Conservation (phyloP, 768 basidiomycete genomes). For the Lentinus tigrinus region DNA sequence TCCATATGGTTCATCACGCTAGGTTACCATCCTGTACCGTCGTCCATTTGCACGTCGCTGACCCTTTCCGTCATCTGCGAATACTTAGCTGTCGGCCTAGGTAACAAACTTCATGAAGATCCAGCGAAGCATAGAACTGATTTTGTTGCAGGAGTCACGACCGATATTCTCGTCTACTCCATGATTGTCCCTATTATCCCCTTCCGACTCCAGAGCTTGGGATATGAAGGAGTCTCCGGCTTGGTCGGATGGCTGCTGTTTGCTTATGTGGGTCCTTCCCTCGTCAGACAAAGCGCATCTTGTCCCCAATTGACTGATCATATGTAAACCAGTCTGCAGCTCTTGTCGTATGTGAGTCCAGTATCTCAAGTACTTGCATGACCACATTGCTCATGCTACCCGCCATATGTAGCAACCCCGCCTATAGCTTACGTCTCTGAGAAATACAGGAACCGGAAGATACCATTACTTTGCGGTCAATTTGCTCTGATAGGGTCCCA, state of each 20-base stretch:
- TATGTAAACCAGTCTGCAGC: slow-evolving; percentile 28
- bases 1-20: slow-evolving; percentile 34
- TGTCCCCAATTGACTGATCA: background rate
- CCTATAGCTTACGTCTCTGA: slow-evolving; percentile 37
- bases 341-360: slow-evolving; percentile 30
- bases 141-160: slow-evolving; percentile 27
- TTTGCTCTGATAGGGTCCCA: slow-evolving; percentile 35
- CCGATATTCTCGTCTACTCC: slow-evolving; percentile 37
- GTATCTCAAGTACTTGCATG: background rate
- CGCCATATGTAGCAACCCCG: slow-evolving; percentile 31
- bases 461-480: slow-evolving; percentile 32
- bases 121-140: background rate
- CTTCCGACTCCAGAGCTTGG: slow-evolving; percentile 35
- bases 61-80: background rate
- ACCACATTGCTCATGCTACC: background rate
- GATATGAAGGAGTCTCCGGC: slow-evolving; percentile 33
- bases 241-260: slow-evolving; percentile 41
- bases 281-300: background rate
- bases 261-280: slow-evolving; percentile 31
- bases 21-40: slow-evolving; percentile 20
- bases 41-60: background rate
- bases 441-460: slow-evolving; percentile 30
- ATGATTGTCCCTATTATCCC: slow-evolving; percentile 41
- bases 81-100: slow-evolving; percentile 28
- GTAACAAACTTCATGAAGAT: slow-evolving; percentile 4